Base-by-base conservation (phyloP, 2,329 filamentous ascomycete genomes). In the Amylocarpus encephaloides region DNA sequence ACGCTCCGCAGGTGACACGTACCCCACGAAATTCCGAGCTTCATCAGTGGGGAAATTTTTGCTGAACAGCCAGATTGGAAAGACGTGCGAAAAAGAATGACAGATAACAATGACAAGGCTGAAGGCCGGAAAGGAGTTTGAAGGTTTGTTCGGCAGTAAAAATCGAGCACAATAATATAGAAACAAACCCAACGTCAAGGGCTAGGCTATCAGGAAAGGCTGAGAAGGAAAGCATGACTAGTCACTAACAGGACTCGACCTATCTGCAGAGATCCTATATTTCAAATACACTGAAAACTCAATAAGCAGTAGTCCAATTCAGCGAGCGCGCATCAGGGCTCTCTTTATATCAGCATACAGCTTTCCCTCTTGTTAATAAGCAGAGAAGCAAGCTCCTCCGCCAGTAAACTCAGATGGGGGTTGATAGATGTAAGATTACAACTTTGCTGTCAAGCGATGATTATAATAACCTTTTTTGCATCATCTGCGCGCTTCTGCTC, bases 341-440 rank as follows among this genome's bases (percentile, higher is more conserved):
- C 62, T 64, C 62, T 64, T 64, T 64, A 51, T 50, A 50, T 63
- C 61, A 58, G 57, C 62, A 63, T 59, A 44, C 22, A 57, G 52
- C 46, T 41, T 35, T 10, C 33, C 36, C 15, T 48, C 46, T 35
- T 33, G 22, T 51, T 33, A 29, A 29, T 19, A 41, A 13, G 26
- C 15, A 49, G 36, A 44, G 22, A 34, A 41, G 49, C 52, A 34
- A 39, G 40, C 22, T 34, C 48, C 51, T 52, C 54, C 56, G 58
- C 55, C 58, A 55, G 54, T 59, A 58, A 9, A 50, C 44, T 16
- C 29, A 40, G 18, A 34, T 11, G 43, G 43, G 18, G 32, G 34
- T 48, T 16, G 26, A 50, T 43, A 57, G 57, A 59, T 52, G 60
- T 38, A 56, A 53, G n/a, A 56, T 62, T 40, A 19, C 45, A 33